phyloP scores from a whole-genome alignment of 352 stramenopile species.

The Phytopythium aichiense region DNA sequence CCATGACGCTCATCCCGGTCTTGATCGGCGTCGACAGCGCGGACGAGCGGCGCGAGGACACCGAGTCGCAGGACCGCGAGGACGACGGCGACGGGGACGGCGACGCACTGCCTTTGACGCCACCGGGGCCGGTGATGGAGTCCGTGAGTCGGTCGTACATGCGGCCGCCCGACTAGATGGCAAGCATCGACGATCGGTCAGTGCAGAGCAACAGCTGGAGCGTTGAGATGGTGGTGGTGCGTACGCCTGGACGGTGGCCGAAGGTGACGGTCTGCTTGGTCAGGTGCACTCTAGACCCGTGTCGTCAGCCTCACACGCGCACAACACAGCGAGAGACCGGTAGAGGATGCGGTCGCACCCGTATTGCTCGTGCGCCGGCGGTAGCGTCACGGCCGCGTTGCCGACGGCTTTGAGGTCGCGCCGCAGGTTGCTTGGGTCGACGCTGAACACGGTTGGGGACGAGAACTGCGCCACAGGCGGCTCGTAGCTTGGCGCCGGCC shows the following conservation, averaged over 20 bases:
- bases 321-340: conserved; percentile 2
- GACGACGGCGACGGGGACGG: neutral
- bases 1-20: conserved; percentile 67
- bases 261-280: conserved; percentile 57
- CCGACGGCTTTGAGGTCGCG: neutral
- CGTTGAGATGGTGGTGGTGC: neutral
- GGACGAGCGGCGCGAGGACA: neutral
- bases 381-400: neutral
- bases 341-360: conserved; percentile 15
- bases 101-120: neutral
- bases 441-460: conserved; percentile 39
- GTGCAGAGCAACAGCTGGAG: neutral
- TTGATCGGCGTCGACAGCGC: conserved; percentile 23
- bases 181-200: neutral
- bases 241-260: conserved; percentile 63
- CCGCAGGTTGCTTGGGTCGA: conserved; percentile 42
- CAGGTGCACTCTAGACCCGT: conserved; percentile 23
- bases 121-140: conserved; percentile 14
- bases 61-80: neutral
- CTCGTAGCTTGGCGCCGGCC: conserved; percentile 33
- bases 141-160: conserved; percentile 70
- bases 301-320: no score
- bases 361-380: conserved; percentile 34
- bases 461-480: conserved; percentile 36
- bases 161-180: conserved; percentile 50